Conservation (phyloP, 768 basidiomycete genomes). For the Suillus sp. region DNA sequence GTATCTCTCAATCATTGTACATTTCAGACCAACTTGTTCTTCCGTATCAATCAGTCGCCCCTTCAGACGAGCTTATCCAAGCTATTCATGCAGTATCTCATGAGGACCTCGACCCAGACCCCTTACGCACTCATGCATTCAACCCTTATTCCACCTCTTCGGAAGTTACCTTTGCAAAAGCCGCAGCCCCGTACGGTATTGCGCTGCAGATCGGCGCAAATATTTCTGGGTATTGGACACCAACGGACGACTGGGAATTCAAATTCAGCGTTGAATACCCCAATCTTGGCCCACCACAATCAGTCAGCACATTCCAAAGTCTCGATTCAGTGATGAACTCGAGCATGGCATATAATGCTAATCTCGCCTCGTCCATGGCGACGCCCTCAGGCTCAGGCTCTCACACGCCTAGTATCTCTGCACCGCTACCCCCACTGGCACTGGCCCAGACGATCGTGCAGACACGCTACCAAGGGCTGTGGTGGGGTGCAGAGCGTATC, state of each 20-base stretch:
- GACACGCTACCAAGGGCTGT: constrained; percentile 74
- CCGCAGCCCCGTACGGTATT: constrained; percentile 64
- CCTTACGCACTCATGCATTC: constrained; percentile 46
- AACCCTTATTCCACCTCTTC: constrained; percentile 41
- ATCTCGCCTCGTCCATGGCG: constrained; percentile 18
- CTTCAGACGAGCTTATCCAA: constrained; percentile 51
- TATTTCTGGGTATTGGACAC: constrained; percentile 65
- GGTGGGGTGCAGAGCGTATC: constrained; percentile 89
- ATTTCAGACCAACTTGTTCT: constrained; percentile 61
- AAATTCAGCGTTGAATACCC: constrained; percentile 37
- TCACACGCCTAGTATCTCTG: constrained; percentile 15
- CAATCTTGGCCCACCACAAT: constrained; percentile 2
- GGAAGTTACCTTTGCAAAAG: constrained; percentile 45
- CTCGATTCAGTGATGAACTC: constrained; percentile 49
- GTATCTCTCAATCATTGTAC: constrained; percentile 48
- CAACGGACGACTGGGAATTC: constrained; percentile 74
- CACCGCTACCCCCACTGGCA: constrained; percentile 21
- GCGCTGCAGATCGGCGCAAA: constrained; percentile 72
- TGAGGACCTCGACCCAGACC: constrained; percentile 45
- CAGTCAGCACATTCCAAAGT: constrained; percentile 25
- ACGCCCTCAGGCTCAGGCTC: constrained; percentile 12
- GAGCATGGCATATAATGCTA: constrained; percentile 46
- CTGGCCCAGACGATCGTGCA: constrained; percentile 44
- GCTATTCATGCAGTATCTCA: constrained; percentile 48
- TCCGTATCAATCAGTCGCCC: constrained; percentile 73